Conservation (phyloP, 2,329 filamentous ascomycete genomes). For the Colletotrichum salicis region DNA sequence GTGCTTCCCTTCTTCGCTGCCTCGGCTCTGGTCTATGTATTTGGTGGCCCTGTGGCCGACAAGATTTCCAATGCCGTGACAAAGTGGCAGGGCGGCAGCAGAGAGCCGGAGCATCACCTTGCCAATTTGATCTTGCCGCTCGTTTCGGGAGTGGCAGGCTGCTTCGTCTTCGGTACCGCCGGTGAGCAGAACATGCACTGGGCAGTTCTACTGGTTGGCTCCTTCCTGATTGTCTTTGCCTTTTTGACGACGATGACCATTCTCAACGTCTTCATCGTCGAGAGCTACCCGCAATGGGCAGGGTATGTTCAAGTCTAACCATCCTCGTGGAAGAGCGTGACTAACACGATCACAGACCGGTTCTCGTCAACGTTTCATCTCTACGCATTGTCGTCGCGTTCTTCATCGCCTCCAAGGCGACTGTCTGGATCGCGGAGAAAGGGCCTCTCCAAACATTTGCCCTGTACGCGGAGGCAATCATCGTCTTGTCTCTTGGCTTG, state of each 20-base stretch:
- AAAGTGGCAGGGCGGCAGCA: slow-evolving; percentile 39
- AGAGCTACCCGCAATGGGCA: slow-evolving; percentile 44
- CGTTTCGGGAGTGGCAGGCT: slow-evolving; percentile 41
- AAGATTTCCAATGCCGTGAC: slow-evolving; percentile 42
- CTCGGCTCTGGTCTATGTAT: slow-evolving; percentile 37
- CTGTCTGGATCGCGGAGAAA: slow-evolving; percentile 41
- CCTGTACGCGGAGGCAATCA: slow-evolving; percentile 45
- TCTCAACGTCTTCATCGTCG: slow-evolving; percentile 45
- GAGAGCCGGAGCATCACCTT: slow-evolving; percentile 48
- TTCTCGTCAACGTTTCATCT: slow-evolving; percentile 47
- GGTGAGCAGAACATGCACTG: slow-evolving; percentile 42
- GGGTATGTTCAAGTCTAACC: background rate
- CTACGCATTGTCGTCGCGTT: slow-evolving; percentile 45
- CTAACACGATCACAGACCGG: slow-evolving; percentile 38
- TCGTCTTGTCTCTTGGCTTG: slow-evolving; percentile 44
- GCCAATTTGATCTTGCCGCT: slow-evolving; percentile 45
- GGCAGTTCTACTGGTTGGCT: slow-evolving; percentile 41
- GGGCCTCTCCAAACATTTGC: slow-evolving; percentile 43
- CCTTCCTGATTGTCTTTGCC: slow-evolving; percentile 44
- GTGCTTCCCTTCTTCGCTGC: slow-evolving; percentile 40
- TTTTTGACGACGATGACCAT: slow-evolving; percentile 42
- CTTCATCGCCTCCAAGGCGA: slow-evolving; percentile 43
- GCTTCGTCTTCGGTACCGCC: slow-evolving; percentile 45
- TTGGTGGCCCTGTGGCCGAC: slow-evolving; percentile 45
- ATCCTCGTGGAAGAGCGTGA: fast-evolving